Evolutionary conservation across 805 yeast genomes (phyloP), one percentile per base, ranked within the genome.

Genomic region (Helenozyma rhizophorensis): DNA sequence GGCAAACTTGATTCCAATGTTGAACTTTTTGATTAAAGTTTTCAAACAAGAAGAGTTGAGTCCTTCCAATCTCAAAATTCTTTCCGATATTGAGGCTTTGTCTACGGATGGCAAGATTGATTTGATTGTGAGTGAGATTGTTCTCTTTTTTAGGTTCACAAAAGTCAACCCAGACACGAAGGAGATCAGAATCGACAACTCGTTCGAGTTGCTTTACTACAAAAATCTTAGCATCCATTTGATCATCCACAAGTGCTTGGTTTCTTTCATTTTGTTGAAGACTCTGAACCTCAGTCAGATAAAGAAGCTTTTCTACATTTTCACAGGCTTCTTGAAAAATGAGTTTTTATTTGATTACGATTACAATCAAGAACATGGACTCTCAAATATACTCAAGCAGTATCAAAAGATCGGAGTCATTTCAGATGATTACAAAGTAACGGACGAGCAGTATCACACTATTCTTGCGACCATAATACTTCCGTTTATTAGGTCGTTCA

Each of bases 181-280:
- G 14, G 24, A 31, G 10, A 26, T 46, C 26, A 32, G 33, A 24
- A 63, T 78, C 19, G 64, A 62, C 32, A 76, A 73, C 42, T 57
- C 75, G 9, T 70, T 77, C 54, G 80, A 74, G 53, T 61, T 76
- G 25, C 62, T 74, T 26, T 76, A 73, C 47, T 76, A 76, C 55
- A 73, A 80, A 42, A 76, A 76, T 52, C 71, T 74, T 49, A 58
- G 70, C 8, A 72, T 76, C 25, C 81, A 75, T 51, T 51, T 76
- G 50, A 66, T 76, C 37, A 70, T 76, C 21, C 64, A 70, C 23
- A 73, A 71, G 38, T 65, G 79, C 18, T 62, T 76, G 34, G 66
- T 65, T 4, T 59, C 74, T 17, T 61, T 70, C 22, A 89, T 90
- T 10, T 36, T 46, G 24, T 28, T 38, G 23, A 28, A 37, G 14